Evolutionary conservation across 768 basidiomycete species (phyloP).

Genomic region (Megacollybia marginata): DNA sequence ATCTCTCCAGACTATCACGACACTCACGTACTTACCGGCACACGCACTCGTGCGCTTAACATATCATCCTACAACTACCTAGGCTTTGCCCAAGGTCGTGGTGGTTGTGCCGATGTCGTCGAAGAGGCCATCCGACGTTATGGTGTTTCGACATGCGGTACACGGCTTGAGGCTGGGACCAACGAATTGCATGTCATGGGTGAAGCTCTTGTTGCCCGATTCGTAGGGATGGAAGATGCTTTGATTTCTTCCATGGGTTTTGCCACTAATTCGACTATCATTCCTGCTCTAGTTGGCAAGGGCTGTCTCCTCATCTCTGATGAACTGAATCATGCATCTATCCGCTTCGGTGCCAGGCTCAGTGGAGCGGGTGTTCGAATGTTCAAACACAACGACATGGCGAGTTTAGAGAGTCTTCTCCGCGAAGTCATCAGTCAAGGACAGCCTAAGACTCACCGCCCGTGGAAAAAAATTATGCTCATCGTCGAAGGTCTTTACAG

Average conservation of each 20-base stretch:
- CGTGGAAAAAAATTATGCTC: conserved; percentile 97
- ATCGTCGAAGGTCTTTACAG: conserved; percentile 95
- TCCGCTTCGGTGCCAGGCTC: conserved; percentile 85
- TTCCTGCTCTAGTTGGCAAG: conserved; percentile 85
- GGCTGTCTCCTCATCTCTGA: conserved; percentile 95
- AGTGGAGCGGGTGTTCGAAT: conserved; percentile 84
- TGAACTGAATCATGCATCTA: conserved; percentile 93
- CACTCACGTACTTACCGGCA: conserved; percentile 71
- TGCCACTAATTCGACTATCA: conserved; percentile 88
- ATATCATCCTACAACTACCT: conserved; percentile 99
- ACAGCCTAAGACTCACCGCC: conserved; percentile 95
- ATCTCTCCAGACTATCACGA: conserved; percentile 75
- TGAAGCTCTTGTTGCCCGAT: conserved; percentile 85
- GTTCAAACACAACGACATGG: conserved; percentile 98
- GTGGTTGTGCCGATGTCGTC: conserved; percentile 92
- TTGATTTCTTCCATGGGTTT: conserved; percentile 95
- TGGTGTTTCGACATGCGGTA: conserved; percentile 70
- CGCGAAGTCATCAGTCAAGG: conserved; percentile 94
- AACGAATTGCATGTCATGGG: conserved; percentile 74
- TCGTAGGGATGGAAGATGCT: conserved; percentile 86
- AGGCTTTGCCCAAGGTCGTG: conserved; percentile 90
- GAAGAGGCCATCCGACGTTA: conserved; percentile 77
- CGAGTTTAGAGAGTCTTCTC: conserved; percentile 68
- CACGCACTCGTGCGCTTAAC: conserved; percentile 83
- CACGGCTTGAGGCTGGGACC: conserved; percentile 80